A percentile compares a stretch with the other conserved stretches of the same genome.
phyloP scores from a whole-genome alignment of 1,284 basidiomycete species.

The Coniferiporia weirii region DNA sequence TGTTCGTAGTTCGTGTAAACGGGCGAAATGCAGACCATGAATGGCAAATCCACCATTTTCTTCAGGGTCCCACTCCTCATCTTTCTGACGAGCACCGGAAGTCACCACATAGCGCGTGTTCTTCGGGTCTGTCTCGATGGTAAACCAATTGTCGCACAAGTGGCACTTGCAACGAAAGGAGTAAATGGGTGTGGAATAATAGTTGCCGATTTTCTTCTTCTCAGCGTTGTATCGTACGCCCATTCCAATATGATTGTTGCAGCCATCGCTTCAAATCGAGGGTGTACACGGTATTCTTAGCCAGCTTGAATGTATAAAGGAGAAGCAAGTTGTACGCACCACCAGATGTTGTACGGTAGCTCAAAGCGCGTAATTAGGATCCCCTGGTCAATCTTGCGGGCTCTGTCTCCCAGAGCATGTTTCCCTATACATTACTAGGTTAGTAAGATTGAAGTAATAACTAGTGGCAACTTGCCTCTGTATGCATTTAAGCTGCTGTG shows the following conservation, averaged over 20 bases:
- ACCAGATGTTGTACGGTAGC: conserved; percentile 97
- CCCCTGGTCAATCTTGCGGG: conserved; percentile 89
- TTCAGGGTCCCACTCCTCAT: conserved; percentile 94
- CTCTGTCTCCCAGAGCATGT: conserved; percentile 90
- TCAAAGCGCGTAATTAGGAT: conserved; percentile 93
- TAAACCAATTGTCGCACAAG: conserved; percentile 89
- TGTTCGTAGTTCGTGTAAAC: neutral
- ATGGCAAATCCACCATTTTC: conserved; percentile 92
- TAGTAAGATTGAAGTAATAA: conserved; percentile 16
- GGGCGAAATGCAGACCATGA: conserved; percentile 50
- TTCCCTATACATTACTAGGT: conserved; percentile 59
- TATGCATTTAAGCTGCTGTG: conserved; percentile 80
- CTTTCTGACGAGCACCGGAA: conserved; percentile 85
- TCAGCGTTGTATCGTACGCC: conserved; percentile 98
- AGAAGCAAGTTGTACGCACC: conserved; percentile 46
- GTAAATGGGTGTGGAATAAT: conserved; percentile 92
- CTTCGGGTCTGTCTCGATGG: conserved; percentile 97
- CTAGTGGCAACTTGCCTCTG: conserved; percentile 43
- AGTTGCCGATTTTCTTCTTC: conserved; percentile 94
- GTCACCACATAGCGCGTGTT: conserved; percentile 93
- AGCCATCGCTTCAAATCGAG: conserved; percentile 59
- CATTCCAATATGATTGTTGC: conserved; percentile 93
- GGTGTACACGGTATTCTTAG: neutral
- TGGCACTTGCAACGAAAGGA: conserved; percentile 97
- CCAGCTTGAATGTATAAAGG: neutral